Percentiles rank a stretch among this genome's conserved stretches.
phyloP scores from a whole-genome alignment of 228 moss, liverwort and hornwort genomes.

The Sphagnum magellanicum region DNA sequence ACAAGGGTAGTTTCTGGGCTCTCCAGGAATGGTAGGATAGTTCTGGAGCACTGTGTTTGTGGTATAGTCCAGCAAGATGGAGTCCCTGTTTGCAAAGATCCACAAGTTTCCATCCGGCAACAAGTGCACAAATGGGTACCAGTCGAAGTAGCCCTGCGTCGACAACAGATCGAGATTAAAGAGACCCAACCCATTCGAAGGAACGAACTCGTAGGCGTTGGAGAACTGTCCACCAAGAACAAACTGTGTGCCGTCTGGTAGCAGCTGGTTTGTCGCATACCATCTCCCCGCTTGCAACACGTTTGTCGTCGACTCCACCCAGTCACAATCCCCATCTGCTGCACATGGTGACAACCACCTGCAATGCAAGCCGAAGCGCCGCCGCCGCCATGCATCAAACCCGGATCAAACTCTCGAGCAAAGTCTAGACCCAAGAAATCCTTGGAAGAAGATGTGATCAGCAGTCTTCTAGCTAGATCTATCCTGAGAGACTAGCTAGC shows the following conservation, averaged over 20 bases:
- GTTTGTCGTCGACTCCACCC: conserved; percentile 44
- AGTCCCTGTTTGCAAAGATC: conserved; percentile 49
- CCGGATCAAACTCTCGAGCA: not conserved
- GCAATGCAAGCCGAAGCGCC: not conserved
- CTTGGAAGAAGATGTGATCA: not conserved
- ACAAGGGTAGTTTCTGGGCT: conserved; percentile 52
- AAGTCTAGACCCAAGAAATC: not conserved
- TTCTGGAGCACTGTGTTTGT: conserved; percentile 23
- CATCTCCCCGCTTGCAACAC: conserved; percentile 43
- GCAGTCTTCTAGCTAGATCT: not conserved
- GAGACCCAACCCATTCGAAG: conserved; percentile 34
- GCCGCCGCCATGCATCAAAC: not conserved
- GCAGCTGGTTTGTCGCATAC: conserved; percentile 58
- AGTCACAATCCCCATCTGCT: conserved; percentile 35
- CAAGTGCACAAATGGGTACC: conserved; percentile 56
- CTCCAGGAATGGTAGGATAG: conserved; percentile 38
- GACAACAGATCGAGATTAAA: conserved; percentile 21
- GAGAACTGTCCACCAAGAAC: conserved; percentile 57
- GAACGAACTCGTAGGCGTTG: conserved; percentile 38
- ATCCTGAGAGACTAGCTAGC: not conserved
- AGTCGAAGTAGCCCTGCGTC: conserved; percentile 30
- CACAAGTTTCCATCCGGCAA: conserved; percentile 41
- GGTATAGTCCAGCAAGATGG: conserved; percentile 29
- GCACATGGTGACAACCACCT: conserved; percentile 42
- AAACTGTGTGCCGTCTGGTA: conserved; percentile 43